These are phyloP conservation scores for Blepharisma undulans DNA, from an alignment of 169 alveolate species.

Conservation along the genomic window DNA sequence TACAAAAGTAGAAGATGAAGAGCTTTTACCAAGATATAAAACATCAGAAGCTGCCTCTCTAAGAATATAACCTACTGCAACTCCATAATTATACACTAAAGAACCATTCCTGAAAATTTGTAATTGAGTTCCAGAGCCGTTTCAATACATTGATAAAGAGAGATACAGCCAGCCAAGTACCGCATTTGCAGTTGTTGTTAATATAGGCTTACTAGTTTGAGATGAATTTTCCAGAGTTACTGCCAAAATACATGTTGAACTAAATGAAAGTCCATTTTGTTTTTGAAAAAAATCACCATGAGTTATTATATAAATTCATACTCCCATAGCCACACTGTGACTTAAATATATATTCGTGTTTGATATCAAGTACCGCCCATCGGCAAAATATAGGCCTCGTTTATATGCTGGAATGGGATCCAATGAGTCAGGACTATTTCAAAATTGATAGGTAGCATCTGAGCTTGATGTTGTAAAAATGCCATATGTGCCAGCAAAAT, in stretches of 20 bases:
- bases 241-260: neutral
- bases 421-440: too few relatives aligned
- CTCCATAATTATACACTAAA: too few relatives aligned
- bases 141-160: neutral
- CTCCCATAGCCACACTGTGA: too few relatives aligned
- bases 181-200: too few relatives aligned
- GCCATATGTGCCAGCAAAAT: neutral
- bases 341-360: neutral
- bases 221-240: neutral
- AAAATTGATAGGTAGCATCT: neutral
- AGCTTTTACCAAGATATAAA: neutral
- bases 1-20: neutral
- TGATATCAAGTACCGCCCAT: neutral
- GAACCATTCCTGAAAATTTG: neutral
- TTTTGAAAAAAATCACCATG: neutral
- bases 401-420: constrained; percentile 11
- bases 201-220: neutral
- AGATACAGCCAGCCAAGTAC: too few relatives aligned
- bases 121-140: neutral
- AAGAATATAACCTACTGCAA: neutral
- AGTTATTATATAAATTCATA: neutral
- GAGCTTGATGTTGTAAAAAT: neutral
- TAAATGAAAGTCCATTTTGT: neutral
- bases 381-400: neutral
- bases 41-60: neutral